These are phyloP conservation scores for Trichomonas vaginalis DNA, from an alignment of 208 protist species.

Conservation along the genomic window DNA sequence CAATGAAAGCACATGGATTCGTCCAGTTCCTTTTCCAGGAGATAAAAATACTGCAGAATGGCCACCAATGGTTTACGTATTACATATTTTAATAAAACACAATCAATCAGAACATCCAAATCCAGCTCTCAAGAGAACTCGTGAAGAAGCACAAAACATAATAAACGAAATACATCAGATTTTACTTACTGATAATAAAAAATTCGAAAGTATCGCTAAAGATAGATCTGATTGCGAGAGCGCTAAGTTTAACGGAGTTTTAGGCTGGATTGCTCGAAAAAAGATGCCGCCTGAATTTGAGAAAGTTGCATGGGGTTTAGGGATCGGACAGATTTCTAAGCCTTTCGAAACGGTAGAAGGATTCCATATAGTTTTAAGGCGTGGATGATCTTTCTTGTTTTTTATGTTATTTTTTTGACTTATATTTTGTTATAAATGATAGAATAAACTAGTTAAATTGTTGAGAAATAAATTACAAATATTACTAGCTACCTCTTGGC, in stretches of 20 bases:
- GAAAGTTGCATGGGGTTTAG: background rate
- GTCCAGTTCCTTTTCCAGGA: background rate
- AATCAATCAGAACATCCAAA: background rate
- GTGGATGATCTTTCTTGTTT: background rate
- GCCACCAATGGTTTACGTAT: background rate
- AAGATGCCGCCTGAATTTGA: background rate
- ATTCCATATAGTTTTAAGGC: background rate
- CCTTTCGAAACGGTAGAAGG: background rate
- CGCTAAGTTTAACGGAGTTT: background rate
- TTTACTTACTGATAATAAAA: background rate
- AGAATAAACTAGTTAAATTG: background rate
- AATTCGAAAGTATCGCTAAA: background rate
- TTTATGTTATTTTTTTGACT: background rate
- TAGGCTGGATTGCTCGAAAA: background rate
- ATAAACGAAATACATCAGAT: background rate
- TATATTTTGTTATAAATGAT: background rate
- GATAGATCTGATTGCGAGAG: background rate
- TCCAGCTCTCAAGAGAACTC: background rate
- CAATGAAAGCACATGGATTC: background rate
- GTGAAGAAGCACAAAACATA: background rate
- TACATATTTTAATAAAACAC: conserved; percentile 7
- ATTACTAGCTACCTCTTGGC: too few relatives aligned
- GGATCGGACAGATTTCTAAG: background rate
- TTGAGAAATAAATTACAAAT: background rate
- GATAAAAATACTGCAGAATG: background rate